Evolutionary conservation across 352 stramenopile genomes (phyloP), one percentile per base, ranked within the genome.

Genomic region (Lagenidium sp.): DNA sequence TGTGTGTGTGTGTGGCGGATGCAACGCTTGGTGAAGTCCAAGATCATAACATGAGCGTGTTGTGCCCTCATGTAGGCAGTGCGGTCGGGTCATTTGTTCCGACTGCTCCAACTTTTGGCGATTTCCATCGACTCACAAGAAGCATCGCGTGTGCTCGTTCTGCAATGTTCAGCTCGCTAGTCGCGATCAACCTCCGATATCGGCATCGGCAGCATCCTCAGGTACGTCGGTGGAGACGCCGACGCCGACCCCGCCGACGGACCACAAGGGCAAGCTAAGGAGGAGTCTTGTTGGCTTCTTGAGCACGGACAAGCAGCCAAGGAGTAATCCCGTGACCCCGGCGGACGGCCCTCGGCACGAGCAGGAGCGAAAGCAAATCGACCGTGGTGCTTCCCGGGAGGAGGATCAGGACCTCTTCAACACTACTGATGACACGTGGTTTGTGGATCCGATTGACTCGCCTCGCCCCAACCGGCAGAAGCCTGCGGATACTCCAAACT

Each of bases 61-160:
- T n/a, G n/a, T n/a, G n/a, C n/a, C n/a, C n/a, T n/a, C n/a, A n/a
- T n/a, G n/a, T n/a, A 77, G 65, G 12, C 46, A 59, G 25, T 89
- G 77, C 19, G 77, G 77, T 5, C 69, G 69, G 16, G 69, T 89
- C 40, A 84, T 89, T 53, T 89, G 77, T 50, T 74, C 71, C 1
- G 77, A 86, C 24, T 89, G 77, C 47, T 89, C 77, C 4, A 63
- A 53, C 6, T 89, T 83, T 35, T 48, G 78, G 37, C 72, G 65
- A 47, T 79, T 89, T 31, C 49, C 74, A 46, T 51, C 68, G n/a
- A 71, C 66, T 5, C 59, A 65, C 22, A 65, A 59, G 18, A 86
- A 85, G 37, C 77, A 86, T 45, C 65, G 77, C 29, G 73, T 89
- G 32, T 89, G 77, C 41, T 46, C 46, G 0, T 41, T 53, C 4